A percentile compares a stretch with the other conserved stretches of the same genome.
Evolutionary conservation across 768 basidiomycete genomes (phyloP).

Genomic region (Termitomyces sp.): DNA sequence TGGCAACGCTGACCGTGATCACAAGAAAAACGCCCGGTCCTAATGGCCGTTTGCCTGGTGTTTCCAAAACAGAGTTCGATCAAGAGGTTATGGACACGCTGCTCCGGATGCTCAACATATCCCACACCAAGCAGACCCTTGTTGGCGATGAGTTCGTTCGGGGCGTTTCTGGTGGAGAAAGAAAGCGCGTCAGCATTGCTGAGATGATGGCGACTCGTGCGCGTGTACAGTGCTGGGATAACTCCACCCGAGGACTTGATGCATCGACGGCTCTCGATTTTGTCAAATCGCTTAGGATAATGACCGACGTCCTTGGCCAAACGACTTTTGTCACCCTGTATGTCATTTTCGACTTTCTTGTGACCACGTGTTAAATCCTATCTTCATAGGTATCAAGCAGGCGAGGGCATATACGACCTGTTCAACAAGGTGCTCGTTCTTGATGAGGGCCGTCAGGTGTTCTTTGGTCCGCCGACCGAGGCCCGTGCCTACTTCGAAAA

Average conservation of each 20-base stretch:
- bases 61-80: slow-evolving; percentile 58
- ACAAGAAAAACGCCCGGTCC: slow-evolving; percentile 67
- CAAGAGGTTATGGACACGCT: slow-evolving; percentile 56
- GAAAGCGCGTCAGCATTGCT: slow-evolving; percentile 78
- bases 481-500: slow-evolving; percentile 78
- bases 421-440: slow-evolving; percentile 91
- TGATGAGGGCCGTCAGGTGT: slow-evolving; percentile 78
- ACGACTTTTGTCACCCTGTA: slow-evolving; percentile 79
- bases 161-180: slow-evolving; percentile 77
- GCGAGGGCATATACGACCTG: slow-evolving; percentile 70
- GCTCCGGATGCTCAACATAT: slow-evolving; percentile 79
- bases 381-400: slow-evolving; percentile 64
- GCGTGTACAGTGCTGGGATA: slow-evolving; percentile 81
- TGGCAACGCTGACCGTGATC: slow-evolving; percentile 4
- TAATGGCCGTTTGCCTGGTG: slow-evolving; percentile 65
- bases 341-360: slow-evolving; percentile 20
- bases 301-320: slow-evolving; percentile 81
- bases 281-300: slow-evolving; percentile 69
- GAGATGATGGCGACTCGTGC: slow-evolving; percentile 86
- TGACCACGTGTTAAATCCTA: background rate
- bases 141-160: slow-evolving; percentile 88
- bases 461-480: slow-evolving; percentile 69
- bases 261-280: slow-evolving; percentile 90
- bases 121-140: slow-evolving; percentile 73
- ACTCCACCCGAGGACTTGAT: slow-evolving; percentile 77